Evolutionary conservation across 164 flowering plant genomes (phyloP), one percentile per base, ranked within the genome.

Genomic region (Euptelea pleiosperma): DNA sequence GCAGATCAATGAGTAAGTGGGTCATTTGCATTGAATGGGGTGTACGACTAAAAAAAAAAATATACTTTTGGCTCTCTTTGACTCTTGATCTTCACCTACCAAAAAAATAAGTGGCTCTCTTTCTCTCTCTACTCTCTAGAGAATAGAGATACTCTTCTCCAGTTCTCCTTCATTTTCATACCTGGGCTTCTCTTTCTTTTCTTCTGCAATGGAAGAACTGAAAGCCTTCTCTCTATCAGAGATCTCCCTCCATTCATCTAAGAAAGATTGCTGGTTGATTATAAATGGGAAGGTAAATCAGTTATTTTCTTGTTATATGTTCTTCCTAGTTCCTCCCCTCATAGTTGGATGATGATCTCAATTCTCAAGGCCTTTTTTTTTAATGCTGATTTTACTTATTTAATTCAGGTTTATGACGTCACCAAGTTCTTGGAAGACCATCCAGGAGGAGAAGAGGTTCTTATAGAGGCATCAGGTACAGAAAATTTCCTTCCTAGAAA

Each of bases 371-470:
- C 19, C 54, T 21, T 3, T 53, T 34, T 53, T 4, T 8, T 9
- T 34, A 28, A 3, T 53, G 8, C 14, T 37, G 8, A 37, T 18
- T n/a, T 16, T 31, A 2, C 18, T 28, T 10, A 10, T 35, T 34
- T 19, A 19, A 10, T 34, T 40, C 28, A 65, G 68, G 63, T 65
- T 43, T 65, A 65, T 42, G 52, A 65, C 25, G 68, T 65, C 24
- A 65, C 63, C 12, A 34, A 15, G 22, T 65, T 65, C 49, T 42
- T 65, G 37, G 68, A 65, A 43, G 68, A 65, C 0, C 68, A 65
- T 58, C 68, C 68, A 22, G 68, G 68, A 50, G 68, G 68, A n/a
- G 68, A 58, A 41, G 63, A 57, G 7, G 52, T 51, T 25, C 52
- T 65, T 6, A 31, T 57, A 42, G 57, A 58, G 9, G 62, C 63